Conservation (phyloP, 176 grass and related monocot genomes). For the Chrysopogon serrulatus region DNA sequence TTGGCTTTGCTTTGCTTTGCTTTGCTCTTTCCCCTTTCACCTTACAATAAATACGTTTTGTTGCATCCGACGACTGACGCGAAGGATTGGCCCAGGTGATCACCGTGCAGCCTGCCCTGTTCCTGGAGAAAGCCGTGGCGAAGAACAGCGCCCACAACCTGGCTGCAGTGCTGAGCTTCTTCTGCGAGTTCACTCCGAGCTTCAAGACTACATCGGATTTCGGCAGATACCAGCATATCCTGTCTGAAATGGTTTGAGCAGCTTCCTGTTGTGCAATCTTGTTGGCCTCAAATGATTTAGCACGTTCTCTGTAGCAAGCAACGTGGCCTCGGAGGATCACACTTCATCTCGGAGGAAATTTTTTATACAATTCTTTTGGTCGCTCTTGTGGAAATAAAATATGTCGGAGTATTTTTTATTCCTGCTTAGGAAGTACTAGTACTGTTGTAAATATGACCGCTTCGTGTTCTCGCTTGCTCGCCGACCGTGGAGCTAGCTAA, state of each 20-base stretch:
- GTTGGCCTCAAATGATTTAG: not conserved
- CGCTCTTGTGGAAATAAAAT: not conserved
- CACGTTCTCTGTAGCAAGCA: not conserved
- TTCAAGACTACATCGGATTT: conserved; percentile 71
- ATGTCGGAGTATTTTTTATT: too few relatives aligned
- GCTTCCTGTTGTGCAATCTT: not conserved
- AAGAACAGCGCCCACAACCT: conserved; percentile 54
- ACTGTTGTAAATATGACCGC: too few relatives aligned
- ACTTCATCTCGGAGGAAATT: too few relatives aligned
- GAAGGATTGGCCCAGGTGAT: conserved; percentile 50
- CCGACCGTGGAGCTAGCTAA: too few relatives aligned
- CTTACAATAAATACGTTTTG: not conserved
- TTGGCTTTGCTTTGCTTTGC: not conserved
- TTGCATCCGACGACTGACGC: not conserved
- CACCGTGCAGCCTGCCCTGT: conserved; percentile 73
- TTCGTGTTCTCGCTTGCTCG: too few relatives aligned
- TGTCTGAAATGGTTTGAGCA: conserved; percentile 66
- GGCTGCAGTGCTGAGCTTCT: conserved; percentile 77
- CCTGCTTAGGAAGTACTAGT: not conserved
- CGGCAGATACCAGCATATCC: conserved; percentile 59
- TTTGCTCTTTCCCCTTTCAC: not conserved
- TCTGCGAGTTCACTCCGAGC: conserved; percentile 71
- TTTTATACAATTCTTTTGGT: not conserved
- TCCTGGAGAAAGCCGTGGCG: conserved; percentile 75
- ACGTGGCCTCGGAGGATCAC: not conserved